These are phyloP conservation scores for Neofusicoccum kwambonambiense DNA, from an alignment of 2,329 filamentous ascomycete genomes.

Conservation along the genomic window DNA sequence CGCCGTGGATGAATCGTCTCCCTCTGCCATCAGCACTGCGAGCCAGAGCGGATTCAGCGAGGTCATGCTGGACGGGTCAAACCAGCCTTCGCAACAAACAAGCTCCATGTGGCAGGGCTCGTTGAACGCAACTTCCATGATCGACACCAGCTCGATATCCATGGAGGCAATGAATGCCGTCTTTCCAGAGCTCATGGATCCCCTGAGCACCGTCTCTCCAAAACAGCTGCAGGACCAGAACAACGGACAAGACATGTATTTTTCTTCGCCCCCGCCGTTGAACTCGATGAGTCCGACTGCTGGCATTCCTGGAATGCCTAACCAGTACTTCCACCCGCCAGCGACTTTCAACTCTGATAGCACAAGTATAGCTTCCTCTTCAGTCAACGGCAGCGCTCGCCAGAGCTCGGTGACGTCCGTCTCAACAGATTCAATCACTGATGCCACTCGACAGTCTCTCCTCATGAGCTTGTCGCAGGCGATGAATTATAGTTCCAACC, in stretches of 20 bases:
- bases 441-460: constrained; percentile 63
- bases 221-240: constrained; percentile 71
- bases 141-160: constrained; percentile 66
- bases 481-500: constrained; percentile 51
- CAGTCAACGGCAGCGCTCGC: constrained; percentile 65
- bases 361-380: constrained; percentile 61
- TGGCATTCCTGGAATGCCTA: constrained; percentile 63
- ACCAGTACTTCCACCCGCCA: constrained; percentile 62
- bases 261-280: constrained; percentile 76
- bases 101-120: constrained; percentile 40
- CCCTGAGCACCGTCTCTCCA: constrained; percentile 65
- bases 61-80: constrained; percentile 76
- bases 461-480: constrained; percentile 62
- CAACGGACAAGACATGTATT: constrained; percentile 67
- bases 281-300: constrained; percentile 68
- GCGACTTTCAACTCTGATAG: constrained; percentile 70
- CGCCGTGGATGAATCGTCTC: constrained; percentile 88
- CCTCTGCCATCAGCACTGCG: constrained; percentile 90
- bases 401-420: constrained; percentile 61
- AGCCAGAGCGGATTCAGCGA: constrained; percentile 92
- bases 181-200: constrained; percentile 71
- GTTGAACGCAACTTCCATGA: constrained; percentile 66
- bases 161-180: constrained; percentile 72
- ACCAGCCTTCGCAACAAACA: constrained; percentile 33
- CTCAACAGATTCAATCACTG: constrained; percentile 65